Conservation (phyloP, 73 alveolate species). For the Blepharisma japonicum region DNA sequence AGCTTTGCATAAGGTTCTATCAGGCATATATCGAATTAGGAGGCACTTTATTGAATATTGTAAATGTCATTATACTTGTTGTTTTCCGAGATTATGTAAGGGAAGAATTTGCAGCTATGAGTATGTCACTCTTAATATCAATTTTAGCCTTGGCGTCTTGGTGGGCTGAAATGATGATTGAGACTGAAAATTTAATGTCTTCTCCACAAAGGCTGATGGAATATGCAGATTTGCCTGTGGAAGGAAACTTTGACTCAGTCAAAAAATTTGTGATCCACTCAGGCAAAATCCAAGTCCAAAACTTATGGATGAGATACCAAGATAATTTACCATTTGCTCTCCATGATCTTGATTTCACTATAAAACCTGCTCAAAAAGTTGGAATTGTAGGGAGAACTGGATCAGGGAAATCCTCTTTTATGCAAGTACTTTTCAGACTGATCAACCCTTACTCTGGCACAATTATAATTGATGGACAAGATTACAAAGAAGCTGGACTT, state of each 20-base stretch:
- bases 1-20: not conserved
- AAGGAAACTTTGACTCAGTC: not conserved
- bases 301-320: conserved; percentile 43
- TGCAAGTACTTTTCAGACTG: conserved; percentile 59
- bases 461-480: conserved; percentile 60
- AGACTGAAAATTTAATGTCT: not conserved
- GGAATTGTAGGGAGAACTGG: conserved; percentile 98
- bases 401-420: conserved; percentile 90
- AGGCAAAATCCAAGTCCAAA: conserved; percentile 30
- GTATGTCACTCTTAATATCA: not conserved
- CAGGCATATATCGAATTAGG: not conserved
- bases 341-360: conserved; percentile 58
- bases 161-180: not conserved
- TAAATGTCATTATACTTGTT: not conserved
- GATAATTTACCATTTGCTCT: conserved; percentile 37
- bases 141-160: not conserved
- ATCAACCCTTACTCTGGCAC: conserved; percentile 20
- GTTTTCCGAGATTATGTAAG: not conserved
- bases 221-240: conserved; percentile 7
- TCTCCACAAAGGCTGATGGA: not conserved
- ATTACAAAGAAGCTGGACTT: conserved; percentile 58
- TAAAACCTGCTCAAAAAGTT: conserved; percentile 79
- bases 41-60: not conserved
- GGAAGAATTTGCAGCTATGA: not conserved
- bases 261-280: not conserved